A percentile compares a stretch with the other conserved stretches of the same genome.
These are phyloP conservation scores for Colletotrichum melonis DNA, from an alignment of 2,329 filamentous ascomycete species.

Conservation along the genomic window DNA sequence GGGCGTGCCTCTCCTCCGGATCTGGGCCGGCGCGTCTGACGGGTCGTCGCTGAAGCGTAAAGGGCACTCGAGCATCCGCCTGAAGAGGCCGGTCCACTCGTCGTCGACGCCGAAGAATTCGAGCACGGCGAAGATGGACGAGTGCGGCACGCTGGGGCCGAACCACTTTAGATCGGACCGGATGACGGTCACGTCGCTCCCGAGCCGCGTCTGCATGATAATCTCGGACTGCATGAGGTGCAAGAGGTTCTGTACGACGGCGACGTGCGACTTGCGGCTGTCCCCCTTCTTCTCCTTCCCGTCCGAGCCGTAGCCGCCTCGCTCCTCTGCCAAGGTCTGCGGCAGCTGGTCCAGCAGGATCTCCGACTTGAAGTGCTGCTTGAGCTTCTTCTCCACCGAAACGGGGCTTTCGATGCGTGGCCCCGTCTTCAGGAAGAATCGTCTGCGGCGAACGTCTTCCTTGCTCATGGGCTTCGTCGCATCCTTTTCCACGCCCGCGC, in stretches of 20 bases:
- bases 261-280: constrained; percentile 53
- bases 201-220: constrained; percentile 58
- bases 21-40: constrained; percentile 49
- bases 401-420: not conserved
- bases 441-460: constrained; percentile 52
- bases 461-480: constrained; percentile 40
- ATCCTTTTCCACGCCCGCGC: constrained; percentile 45
- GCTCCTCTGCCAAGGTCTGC: constrained; percentile 47
- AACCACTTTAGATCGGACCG: constrained; percentile 70
- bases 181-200: constrained; percentile 63
- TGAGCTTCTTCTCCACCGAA: constrained; percentile 47
- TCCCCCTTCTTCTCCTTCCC: constrained; percentile 44
- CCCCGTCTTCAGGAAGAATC: constrained; percentile 50
- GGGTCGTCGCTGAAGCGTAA: constrained; percentile 64
- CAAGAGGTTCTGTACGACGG: constrained; percentile 66
- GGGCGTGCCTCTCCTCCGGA: constrained; percentile 65
- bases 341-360: constrained; percentile 70
- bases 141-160: constrained; percentile 66
- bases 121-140: constrained; percentile 64
- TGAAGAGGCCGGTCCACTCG: constrained; percentile 66
- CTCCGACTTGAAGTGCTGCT: constrained; percentile 50
- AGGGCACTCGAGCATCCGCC: constrained; percentile 62
- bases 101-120: constrained; percentile 65
- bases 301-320: constrained; percentile 51
- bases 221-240: constrained; percentile 68